phyloP scores from a whole-genome alignment of 805 yeast species.

The Metschnikowia reukaufii region DNA sequence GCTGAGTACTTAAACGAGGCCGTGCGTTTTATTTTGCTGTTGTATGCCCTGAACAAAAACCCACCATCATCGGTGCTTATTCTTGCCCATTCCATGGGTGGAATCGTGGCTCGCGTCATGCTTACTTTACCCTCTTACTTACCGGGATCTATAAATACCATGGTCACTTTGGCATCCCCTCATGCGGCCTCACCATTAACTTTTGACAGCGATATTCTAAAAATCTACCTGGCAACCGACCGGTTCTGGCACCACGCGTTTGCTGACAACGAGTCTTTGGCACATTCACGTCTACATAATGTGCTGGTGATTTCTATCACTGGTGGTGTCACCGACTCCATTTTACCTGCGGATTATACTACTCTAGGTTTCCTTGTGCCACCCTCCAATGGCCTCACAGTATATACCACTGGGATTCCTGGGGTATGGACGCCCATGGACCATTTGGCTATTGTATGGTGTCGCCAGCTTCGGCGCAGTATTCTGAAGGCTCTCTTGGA shows the following conservation, averaged over 20 bases:
- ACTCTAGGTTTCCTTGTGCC: conserved; percentile 72
- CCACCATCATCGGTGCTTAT: conserved; percentile 72
- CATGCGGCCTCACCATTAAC: conserved; percentile 92
- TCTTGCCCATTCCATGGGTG: conserved; percentile 97
- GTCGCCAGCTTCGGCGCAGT: conserved; percentile 75
- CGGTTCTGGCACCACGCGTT: conserved; percentile 76
- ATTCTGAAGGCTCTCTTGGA: conserved; percentile 61
- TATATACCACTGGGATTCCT: conserved; percentile 83
- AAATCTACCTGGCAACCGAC: conserved; percentile 71
- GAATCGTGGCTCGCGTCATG: conserved; percentile 86
- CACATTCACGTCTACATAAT: conserved; percentile 44
- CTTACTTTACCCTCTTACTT: conserved; percentile 75
- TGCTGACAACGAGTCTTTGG: conserved; percentile 20
- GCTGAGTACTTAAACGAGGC: conserved; percentile 94
- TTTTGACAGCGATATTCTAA: conserved; percentile 83
- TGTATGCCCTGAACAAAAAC: conserved; percentile 48
- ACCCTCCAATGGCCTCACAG: conserved; percentile 72
- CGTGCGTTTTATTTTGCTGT: conserved; percentile 64
- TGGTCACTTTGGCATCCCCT: conserved; percentile 85
- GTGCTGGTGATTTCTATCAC: conserved; percentile 81
- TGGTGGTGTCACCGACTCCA: conserved; percentile 78
- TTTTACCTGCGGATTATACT: conserved; percentile 89
- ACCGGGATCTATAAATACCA: conserved; percentile 73
- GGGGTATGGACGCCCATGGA: conserved; percentile 92
- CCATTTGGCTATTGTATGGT: conserved; percentile 96